Conservation (phyloP, 1,284 basidiomycete species). For the Apiotrichum laibachii region DNA sequence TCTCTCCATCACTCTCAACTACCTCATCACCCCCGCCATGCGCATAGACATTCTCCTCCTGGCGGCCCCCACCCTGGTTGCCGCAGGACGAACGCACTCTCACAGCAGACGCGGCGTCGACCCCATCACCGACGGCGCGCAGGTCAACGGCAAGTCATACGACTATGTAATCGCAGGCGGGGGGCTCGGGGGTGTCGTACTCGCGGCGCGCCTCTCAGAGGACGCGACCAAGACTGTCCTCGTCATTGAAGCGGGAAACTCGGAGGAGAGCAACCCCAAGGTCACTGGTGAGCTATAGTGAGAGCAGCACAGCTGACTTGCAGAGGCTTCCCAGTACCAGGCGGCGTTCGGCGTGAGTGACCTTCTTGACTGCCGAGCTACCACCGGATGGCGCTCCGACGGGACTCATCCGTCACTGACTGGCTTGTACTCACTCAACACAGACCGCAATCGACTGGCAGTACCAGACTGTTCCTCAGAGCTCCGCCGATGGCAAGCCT, state of each 20-base stretch:
- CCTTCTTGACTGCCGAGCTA: background rate
- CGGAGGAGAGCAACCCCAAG: conserved; percentile 29
- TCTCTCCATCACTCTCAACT: background rate
- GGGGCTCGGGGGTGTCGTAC: conserved; percentile 62
- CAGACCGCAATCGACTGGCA: conserved; percentile 40
- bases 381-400: no score
- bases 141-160: conserved; percentile 50
- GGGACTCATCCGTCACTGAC: no score
- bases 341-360: conserved; percentile 30
- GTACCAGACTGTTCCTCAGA: conserved; percentile 40
- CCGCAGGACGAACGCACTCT: background rate
- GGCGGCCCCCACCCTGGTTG: background rate
- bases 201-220: conserved; percentile 63
- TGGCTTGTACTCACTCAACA: background rate
- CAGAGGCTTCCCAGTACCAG: conserved; percentile 21
- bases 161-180: conserved; percentile 69
- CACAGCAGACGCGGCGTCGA: background rate
- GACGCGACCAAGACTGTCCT: conserved; percentile 54
- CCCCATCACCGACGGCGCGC: conserved; percentile 6
- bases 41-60: background rate
- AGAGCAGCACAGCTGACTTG: no score
- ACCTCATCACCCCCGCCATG: background rate
- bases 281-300: conserved; percentile 27
- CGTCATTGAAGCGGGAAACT: conserved; percentile 41
- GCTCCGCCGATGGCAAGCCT: conserved; percentile 25